phyloP scores from a whole-genome alignment of 352 stramenopile genomes.

The Peronospora tabacina region DNA sequence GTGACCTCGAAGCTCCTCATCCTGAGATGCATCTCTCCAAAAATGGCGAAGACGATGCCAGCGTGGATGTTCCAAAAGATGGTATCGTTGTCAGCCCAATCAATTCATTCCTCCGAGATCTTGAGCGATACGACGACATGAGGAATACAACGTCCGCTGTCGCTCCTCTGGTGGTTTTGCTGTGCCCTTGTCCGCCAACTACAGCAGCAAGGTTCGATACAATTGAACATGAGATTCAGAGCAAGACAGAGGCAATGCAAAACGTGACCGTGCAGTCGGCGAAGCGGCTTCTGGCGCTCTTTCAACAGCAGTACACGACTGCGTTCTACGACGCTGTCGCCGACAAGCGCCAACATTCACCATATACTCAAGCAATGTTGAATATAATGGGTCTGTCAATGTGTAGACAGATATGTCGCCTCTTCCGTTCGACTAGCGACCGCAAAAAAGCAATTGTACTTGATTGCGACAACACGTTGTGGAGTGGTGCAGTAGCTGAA shows the following conservation, averaged over 20 bases:
- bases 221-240: slow-evolving; percentile 10
- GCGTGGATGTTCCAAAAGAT: background rate
- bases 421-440: slow-evolving; percentile 26
- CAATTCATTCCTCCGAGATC: slow-evolving; percentile 19
- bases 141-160: background rate
- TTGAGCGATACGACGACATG: slow-evolving; percentile 23
- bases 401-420: slow-evolving; percentile 42
- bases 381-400: slow-evolving; percentile 39
- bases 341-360: slow-evolving; percentile 55
- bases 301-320: slow-evolving; percentile 19
- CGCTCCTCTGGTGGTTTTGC: slow-evolving; percentile 30
- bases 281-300: slow-evolving; percentile 21
- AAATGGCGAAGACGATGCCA: background rate
- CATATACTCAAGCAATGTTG: slow-evolving; percentile 59
- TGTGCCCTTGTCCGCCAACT: slow-evolving; percentile 30
- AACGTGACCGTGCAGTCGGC: slow-evolving; percentile 29
- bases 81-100: background rate
- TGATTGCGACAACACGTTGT: slow-evolving; percentile 74
- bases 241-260: slow-evolving; percentile 16
- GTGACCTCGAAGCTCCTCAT: slow-evolving; percentile 46
- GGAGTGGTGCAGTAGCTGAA: slow-evolving; percentile 57
- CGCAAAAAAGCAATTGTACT: slow-evolving; percentile 68
- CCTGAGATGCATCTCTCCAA: slow-evolving; percentile 35
- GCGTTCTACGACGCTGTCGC: slow-evolving; percentile 40
- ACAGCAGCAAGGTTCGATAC: slow-evolving; percentile 9